Evolutionary conservation across 2,329 filamentous ascomycete species (phyloP).

Genomic region (Westerdykella sp.): DNA sequence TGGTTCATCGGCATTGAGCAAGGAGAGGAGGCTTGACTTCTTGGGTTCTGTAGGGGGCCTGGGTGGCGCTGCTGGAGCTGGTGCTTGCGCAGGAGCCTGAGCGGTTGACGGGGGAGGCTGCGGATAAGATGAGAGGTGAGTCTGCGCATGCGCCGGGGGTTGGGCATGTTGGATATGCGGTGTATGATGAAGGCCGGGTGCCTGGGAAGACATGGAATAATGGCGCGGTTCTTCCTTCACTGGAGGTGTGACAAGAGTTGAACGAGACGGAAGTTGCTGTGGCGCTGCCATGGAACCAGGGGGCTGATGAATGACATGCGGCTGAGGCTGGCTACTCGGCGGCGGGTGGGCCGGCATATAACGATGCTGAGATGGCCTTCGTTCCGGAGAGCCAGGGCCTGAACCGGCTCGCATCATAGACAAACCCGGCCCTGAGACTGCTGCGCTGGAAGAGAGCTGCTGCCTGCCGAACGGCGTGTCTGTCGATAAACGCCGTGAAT

Average conservation of each 20-base stretch:
- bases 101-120: conserved; percentile 16
- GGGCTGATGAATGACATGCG: conserved; percentile 18
- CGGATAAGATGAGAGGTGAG: conserved; percentile 17
- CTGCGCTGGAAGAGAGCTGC: conserved; percentile 16
- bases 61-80: conserved; percentile 9
- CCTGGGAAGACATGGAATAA: conserved; percentile 17
- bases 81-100: conserved; percentile 12
- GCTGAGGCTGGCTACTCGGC: conserved; percentile 14
- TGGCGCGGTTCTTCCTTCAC: conserved; percentile 32
- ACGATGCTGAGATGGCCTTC: conserved; percentile 24
- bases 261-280: conserved; percentile 20
- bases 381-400: conserved; percentile 26
- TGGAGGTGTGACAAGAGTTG: conserved; percentile 24
- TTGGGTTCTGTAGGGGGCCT: conserved; percentile 29
- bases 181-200: conserved; percentile 4
- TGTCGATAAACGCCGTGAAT: conserved; percentile 25
- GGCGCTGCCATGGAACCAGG: conserved; percentile 11
- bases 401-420: conserved; percentile 23
- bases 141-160: conserved; percentile 8
- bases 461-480: conserved; percentile 23
- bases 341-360: conserved; percentile 23
- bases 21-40: conserved; percentile 34
- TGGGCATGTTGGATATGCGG: background rate
- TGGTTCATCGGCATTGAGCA: conserved; percentile 36
- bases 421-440: conserved; percentile 12